These are phyloP conservation scores for Sugiyamaella pinicola DNA, from an alignment of 1,139 yeast species.

Conservation along the genomic window DNA sequence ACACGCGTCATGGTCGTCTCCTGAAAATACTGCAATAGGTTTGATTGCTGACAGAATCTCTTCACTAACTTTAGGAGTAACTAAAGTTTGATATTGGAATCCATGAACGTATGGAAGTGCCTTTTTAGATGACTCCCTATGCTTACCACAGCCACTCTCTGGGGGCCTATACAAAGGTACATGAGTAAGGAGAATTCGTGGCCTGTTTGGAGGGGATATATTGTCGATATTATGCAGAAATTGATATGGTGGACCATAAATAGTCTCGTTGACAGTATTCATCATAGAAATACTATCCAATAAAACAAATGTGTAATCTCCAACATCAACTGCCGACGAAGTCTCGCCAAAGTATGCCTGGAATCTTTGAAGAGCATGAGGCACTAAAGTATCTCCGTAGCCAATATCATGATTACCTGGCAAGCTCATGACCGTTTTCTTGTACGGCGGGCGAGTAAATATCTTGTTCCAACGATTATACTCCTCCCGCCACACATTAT, in stretches of 20 bases:
- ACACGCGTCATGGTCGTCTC: slow-evolving; percentile 97
- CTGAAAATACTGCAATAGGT: slow-evolving; percentile 77
- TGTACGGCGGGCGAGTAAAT: slow-evolving; percentile 53
- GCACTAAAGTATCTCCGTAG: slow-evolving; percentile 67
- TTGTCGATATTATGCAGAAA: slow-evolving; percentile 41
- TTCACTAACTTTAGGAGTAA: slow-evolving; percentile 59
- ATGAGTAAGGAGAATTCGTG: slow-evolving; percentile 73
- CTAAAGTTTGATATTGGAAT: slow-evolving; percentile 74
- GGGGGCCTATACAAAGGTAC: slow-evolving; percentile 73
- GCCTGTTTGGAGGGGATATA: slow-evolving; percentile 43
- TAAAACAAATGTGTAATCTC: slow-evolving; percentile 75
- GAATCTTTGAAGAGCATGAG: slow-evolving; percentile 62
- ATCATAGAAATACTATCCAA: slow-evolving; percentile 83
- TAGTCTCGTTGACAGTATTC: slow-evolving; percentile 47
- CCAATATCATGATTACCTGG: slow-evolving; percentile 99
- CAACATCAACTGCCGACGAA: slow-evolving; percentile 58
- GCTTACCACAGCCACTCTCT: slow-evolving; percentile 63
- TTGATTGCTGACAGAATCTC: slow-evolving; percentile 56
- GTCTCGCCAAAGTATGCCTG: slow-evolving; percentile 70
- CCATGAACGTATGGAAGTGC: slow-evolving; percentile 66
- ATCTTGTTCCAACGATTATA: slow-evolving; percentile 64
- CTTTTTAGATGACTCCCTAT: slow-evolving; percentile 58
- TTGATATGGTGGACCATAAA: slow-evolving; percentile 49
- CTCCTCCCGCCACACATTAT: slow-evolving; percentile 72
- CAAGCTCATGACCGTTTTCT: slow-evolving; percentile 54